Conservation (phyloP, 1,284 basidiomycete genomes). For the Malassezia sympodialis region DNA sequence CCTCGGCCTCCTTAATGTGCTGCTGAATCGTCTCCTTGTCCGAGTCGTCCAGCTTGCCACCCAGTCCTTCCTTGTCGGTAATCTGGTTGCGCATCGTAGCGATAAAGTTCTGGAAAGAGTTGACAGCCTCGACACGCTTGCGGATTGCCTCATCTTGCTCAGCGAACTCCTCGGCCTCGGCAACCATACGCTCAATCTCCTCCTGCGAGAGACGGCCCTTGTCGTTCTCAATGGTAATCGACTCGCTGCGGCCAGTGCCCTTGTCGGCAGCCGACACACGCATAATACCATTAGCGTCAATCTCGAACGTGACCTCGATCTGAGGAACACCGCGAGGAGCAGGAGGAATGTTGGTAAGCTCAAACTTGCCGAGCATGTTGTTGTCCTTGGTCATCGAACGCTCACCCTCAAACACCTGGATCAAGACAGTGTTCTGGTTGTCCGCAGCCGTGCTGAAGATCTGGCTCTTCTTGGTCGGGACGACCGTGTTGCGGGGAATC, state of each 20-base stretch:
- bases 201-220: conserved; percentile 44
- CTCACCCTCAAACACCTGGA: conserved; percentile 84
- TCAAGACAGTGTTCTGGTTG: conserved; percentile 51
- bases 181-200: conserved; percentile 47
- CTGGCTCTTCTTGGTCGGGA: conserved; percentile 94
- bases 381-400: conserved; percentile 93
- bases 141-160: conserved; percentile 47
- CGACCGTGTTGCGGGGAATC: conserved; percentile 90
- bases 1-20: conserved; percentile 45
- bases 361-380: conserved; percentile 93
- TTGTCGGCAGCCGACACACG: conserved; percentile 47
- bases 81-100: conserved; percentile 41
- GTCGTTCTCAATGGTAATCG: conserved; percentile 47
- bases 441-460: conserved; percentile 70
- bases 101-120: conserved; percentile 46
- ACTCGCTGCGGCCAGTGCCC: conserved; percentile 45
- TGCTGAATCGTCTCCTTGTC: conserved; percentile 46
- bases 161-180: conserved; percentile 46
- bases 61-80: conserved; percentile 47
- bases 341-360: conserved; percentile 81
- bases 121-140: conserved; percentile 44
- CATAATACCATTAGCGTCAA: conserved; percentile 48
- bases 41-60: conserved; percentile 45
- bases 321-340: conserved; percentile 73
- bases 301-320: conserved; percentile 48